Conservation (phyloP, 371 early-diverging fungal species). For the Haplosporangium sp. region DNA sequence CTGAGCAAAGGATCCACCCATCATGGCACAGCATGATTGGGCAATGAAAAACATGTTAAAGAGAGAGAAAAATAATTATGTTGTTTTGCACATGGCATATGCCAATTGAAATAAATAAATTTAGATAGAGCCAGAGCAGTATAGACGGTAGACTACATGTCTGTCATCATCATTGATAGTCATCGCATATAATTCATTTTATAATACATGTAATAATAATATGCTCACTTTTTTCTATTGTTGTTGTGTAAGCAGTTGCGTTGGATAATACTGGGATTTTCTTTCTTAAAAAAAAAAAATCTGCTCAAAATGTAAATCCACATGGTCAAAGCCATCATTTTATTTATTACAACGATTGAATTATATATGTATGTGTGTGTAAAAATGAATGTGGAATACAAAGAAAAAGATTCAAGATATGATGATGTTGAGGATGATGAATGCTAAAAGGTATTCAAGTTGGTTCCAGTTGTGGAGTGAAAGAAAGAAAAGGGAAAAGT, state of each 20-base stretch:
- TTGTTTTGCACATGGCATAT: background rate
- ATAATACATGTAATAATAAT: background rate
- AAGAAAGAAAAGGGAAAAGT: background rate
- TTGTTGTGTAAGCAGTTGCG: conserved; percentile 1
- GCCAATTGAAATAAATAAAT: background rate
- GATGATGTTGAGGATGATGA: background rate
- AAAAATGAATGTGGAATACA: background rate
- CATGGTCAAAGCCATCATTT: background rate
- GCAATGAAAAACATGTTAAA: background rate
- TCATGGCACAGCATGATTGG: conserved; percentile 30
- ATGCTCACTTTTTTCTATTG: background rate
- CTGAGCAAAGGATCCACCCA: background rate
- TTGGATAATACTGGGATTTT: no score
- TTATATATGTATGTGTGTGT: background rate
- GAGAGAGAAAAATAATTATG: background rate
- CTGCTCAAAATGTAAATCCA: background rate
- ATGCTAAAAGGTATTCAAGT: no score
- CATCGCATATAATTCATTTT: no score
- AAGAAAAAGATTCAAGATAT: background rate
- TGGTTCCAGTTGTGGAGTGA: background rate
- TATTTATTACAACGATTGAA: background rate
- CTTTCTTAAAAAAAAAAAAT: background rate
- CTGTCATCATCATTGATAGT: no score
- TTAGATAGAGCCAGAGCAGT: no score
- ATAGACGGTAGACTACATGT: no score